These are phyloP conservation scores for Trametes punicea DNA, from an alignment of 768 basidiomycete genomes.

Conservation along the genomic window DNA sequence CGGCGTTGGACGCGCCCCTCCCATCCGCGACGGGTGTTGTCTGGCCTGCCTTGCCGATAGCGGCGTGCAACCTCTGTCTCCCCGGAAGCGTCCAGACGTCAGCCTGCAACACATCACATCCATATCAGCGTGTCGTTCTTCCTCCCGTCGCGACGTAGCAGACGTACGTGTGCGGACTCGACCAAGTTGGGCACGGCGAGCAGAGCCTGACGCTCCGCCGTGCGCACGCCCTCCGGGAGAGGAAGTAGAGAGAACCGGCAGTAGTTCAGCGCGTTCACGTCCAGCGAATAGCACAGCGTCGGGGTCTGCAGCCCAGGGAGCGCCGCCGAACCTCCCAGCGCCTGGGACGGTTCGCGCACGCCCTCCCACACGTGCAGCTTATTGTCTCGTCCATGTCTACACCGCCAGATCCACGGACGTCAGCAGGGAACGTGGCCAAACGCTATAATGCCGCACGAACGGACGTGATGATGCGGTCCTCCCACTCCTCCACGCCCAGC, in stretches of 20 bases:
- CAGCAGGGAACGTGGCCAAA: not conserved
- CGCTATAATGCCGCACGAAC: slow-evolving; percentile 31
- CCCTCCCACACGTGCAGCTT: slow-evolving; percentile 74
- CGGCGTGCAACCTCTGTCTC: slow-evolving; percentile 71
- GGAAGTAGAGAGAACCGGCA: slow-evolving; percentile 80
- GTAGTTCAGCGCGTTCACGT: slow-evolving; percentile 92
- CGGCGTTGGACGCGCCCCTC: slow-evolving; percentile 46
- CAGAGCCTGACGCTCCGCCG: slow-evolving; percentile 39
- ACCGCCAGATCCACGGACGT: not conserved
- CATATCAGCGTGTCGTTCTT: not conserved
- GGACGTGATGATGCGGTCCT: slow-evolving; percentile 68
- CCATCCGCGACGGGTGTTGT: slow-evolving; percentile 38
- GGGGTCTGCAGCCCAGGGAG: slow-evolving; percentile 49
- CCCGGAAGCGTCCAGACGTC: slow-evolving; percentile 85
- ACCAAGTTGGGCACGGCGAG: slow-evolving; percentile 85
- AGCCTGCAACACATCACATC: slow-evolving; percentile 44
- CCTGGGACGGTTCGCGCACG: slow-evolving; percentile 30
- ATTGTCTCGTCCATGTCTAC: slow-evolving; percentile 83
- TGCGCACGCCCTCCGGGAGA: slow-evolving; percentile 17
- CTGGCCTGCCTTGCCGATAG: slow-evolving; percentile 61
- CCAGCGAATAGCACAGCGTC: slow-evolving; percentile 61
- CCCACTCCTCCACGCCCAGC: slow-evolving; percentile 78
- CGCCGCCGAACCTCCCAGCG: slow-evolving; percentile 57
- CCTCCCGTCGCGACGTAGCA: not conserved
- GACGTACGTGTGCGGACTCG: slow-evolving; percentile 75